Evolutionary conservation across 2,329 filamentous ascomycete species (phyloP).

Genomic region (Daldinia sp.): DNA sequence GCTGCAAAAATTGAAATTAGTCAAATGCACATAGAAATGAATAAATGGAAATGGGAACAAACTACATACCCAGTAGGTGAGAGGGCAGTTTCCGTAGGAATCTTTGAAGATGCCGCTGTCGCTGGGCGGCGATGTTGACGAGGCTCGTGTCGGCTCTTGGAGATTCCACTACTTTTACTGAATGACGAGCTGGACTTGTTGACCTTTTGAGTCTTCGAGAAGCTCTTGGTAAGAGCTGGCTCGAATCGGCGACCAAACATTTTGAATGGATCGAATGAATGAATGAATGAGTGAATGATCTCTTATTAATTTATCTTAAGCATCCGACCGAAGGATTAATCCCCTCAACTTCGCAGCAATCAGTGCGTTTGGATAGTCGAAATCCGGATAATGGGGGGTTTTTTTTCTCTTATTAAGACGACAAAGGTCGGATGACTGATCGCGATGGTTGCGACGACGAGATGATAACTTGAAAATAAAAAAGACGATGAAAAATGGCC

Average conservation of each 20-base stretch:
- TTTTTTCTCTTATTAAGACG: not conserved
- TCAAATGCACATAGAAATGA: constrained; percentile 21
- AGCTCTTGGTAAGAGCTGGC: constrained; percentile 57
- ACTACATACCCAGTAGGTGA: constrained; percentile 55
- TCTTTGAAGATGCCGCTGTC: constrained; percentile 53
- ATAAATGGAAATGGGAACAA: not conserved
- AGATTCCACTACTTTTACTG: constrained; percentile 62
- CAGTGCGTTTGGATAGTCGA: constrained; percentile 5
- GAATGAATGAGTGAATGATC: not conserved
- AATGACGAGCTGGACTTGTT: constrained; percentile 63
- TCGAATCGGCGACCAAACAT: constrained; percentile 62
- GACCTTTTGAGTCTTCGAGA: constrained; percentile 60
- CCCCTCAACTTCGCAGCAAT: constrained; percentile 18
- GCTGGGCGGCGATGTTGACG: constrained; percentile 55
- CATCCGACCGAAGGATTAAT: constrained; percentile 25
- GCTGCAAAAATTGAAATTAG: constrained; percentile 48
- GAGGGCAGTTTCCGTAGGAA: constrained; percentile 50
- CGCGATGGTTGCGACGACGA: constrained; percentile 24
- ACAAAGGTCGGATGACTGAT: not conserved
- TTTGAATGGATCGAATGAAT: constrained; percentile 35
- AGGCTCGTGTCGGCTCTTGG: constrained; percentile 63
- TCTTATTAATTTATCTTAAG: constrained; percentile 19
- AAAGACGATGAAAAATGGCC: constrained; percentile 38
- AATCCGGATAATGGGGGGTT: not conserved
- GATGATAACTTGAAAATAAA: constrained; percentile 5